These are phyloP conservation scores for Helianthus tuberosus DNA, from an alignment of 129 eudicot genomes.

Conservation along the genomic window DNA sequence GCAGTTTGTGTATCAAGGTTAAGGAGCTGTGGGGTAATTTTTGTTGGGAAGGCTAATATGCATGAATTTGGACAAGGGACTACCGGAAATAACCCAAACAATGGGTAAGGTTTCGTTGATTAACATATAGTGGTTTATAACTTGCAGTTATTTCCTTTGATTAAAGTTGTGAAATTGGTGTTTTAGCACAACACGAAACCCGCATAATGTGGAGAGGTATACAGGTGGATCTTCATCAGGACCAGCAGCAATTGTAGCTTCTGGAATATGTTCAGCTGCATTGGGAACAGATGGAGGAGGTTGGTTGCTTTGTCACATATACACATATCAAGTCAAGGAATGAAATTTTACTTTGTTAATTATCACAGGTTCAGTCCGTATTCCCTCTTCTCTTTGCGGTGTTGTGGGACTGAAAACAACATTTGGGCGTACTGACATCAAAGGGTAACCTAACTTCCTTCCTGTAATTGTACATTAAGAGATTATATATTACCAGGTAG, in stretches of 20 bases:
- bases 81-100: conserved; percentile 94
- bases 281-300: conserved; percentile 99
- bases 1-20: conserved; percentile 84
- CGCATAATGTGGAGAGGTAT: conserved; percentile 85
- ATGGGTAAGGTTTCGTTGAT: conserved; percentile 60
- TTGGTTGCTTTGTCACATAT: conserved; percentile 12
- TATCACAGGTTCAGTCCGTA: conserved; percentile 83
- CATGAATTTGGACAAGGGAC: conserved; percentile 98
- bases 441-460: conserved; percentile 47
- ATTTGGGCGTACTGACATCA: conserved; percentile 74
- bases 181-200: conserved; percentile 86
- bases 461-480: neutral
- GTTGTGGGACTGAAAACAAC: conserved; percentile 93
- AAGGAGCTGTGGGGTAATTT: conserved; percentile 82
- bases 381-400: conserved; percentile 98
- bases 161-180: neutral
- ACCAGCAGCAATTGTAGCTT: conserved; percentile 95
- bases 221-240: conserved; percentile 99
- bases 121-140: neutral
- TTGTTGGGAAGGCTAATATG: conserved; percentile 98
- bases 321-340: too few species aligned
- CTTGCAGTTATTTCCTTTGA: too few species aligned
- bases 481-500: too few species aligned
- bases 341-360: neutral
- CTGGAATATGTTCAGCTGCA: conserved; percentile 93